Evolutionary conservation across 2,329 filamentous ascomycete species (phyloP), one percentile per base, ranked within the genome.

Genomic region (Diaporthe sp.): DNA sequence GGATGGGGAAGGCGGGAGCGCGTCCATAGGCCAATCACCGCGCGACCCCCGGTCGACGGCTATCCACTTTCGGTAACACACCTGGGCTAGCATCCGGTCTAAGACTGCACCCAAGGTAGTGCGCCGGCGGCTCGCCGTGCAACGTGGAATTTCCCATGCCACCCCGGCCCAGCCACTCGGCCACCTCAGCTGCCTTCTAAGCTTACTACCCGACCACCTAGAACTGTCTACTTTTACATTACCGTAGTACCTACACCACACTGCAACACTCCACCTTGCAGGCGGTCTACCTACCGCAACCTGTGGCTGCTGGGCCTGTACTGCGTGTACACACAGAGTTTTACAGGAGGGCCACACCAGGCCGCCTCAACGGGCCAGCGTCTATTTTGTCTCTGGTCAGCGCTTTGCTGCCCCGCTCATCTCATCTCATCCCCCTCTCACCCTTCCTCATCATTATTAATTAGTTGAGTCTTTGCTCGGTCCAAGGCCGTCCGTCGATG

Each of bases 311-410:
- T 37, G 39, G n/a, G 55, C 55, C 55, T 55, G 19, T n/a, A 44
- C 60, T 62, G 44, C 31, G 58, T 28, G n/a, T 34, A 17, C 39
- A 58, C 25, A 19, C n/a, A n/a, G 9, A 25, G 28, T 6, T 19
- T 39, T 68, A 42, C 53, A 58, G 17, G 53, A 31, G 53, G 46
- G 62, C 71, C 57, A 62, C 67, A 75, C 72, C 72, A 42, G 76
- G 76, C 73, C 76, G 76, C 73, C 73, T 53, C 42, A 75, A 75
- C 70, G 62, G 76, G 76, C 76, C 76, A 71, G 76, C 76, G 76
- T 75, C 73, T 77, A 77, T 31, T 37, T 60, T 39, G 46, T 28
- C 34, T 49, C 55, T 53, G 51, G 37, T 49, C 65, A 70, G 65
- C 65, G 65, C 49, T 42, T 70, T 70, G 34, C 65, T 55, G 49